Base-by-base conservation (phyloP, 495 filamentous ascomycete species). In the Aspergillus nanangensis region DNA sequence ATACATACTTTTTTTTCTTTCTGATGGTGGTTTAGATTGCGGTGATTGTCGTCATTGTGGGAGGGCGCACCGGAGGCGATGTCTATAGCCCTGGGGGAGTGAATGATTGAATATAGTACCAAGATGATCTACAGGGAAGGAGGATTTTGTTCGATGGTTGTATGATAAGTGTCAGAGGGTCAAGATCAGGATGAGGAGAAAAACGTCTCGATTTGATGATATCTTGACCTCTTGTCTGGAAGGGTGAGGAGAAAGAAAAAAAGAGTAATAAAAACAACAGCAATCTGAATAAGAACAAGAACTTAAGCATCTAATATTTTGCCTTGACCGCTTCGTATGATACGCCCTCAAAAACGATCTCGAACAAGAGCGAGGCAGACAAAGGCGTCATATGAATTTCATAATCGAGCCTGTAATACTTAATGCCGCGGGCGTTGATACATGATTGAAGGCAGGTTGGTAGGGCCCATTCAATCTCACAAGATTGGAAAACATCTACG, bases 341-440 rank as follows among this genome's bases (percentile, higher is more conserved):
- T 4, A 46, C 23, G 0, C 45, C 47, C 13, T 61, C 55, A 14
- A 63, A 56, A 10, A 51, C 24, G 2, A 56, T 18, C 4, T 61
- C 47, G 19, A 63, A 56, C 1, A 51, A 11, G 20, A 63, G 19
- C 0, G 49, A 59, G 2, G 52, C 51, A 1, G 52, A 61, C 10
- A 2, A 29, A 0, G 60, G 53, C 5, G 50, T 61, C 11, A 63
- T 37, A 5, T 52, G 41, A 25, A 63, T 17, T 0, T 56, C 27
- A 20, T 29, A 56, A 1, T 18, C 0, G 10, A 65, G 32, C 0
- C 38, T 25, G 44, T 59, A 59, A 36, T 51, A 65, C 5, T 37
- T 2, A 0, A 13, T 4, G 0, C 62, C 55, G 1, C 31, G 35
- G 0, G 54, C 53, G 32, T 57, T 63, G 3, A 0, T 36, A n/a